Evolutionary conservation across 176 grass and related monocot species (phyloP).

Genomic region (Musa acuminata): DNA sequence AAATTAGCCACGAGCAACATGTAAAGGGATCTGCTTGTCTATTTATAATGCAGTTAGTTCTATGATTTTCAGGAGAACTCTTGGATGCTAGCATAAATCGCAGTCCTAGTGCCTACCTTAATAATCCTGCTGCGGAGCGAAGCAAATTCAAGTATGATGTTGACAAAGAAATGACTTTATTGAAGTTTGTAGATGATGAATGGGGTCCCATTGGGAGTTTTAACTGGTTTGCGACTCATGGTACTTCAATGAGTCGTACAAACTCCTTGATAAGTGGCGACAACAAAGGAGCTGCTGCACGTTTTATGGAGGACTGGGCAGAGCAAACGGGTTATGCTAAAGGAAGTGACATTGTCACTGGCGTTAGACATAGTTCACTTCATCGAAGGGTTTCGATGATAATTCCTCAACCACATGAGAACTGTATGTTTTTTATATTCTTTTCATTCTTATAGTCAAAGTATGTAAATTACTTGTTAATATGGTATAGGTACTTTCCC

Average conservation of each 20-base stretch:
- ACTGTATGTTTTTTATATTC: conserved; percentile 39
- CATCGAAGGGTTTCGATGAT: conserved; percentile 69
- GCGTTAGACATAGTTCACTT: conserved; percentile 26
- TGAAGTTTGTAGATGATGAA: conserved; percentile 88
- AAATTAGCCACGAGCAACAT: neutral
- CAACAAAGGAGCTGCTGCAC: conserved; percentile 93
- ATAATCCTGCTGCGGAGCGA: conserved; percentile 70
- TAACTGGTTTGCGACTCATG: conserved; percentile 98
- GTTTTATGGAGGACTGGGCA: conserved; percentile 96
- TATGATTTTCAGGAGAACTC: conserved; percentile 75
- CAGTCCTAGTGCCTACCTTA: conserved; percentile 88
- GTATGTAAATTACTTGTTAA: neutral
- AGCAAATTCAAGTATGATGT: conserved; percentile 65
- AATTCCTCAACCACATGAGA: conserved; percentile 81
- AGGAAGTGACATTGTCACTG: conserved; percentile 19
- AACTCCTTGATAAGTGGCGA: conserved; percentile 96
- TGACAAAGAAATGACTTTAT: conserved; percentile 85
- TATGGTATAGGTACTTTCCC: neutral
- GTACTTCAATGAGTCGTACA: conserved; percentile 95
- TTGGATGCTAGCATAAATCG: conserved; percentile 85
- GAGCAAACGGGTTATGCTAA: conserved; percentile 54
- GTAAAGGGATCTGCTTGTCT: neutral
- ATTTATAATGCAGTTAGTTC: conserved; percentile 6
- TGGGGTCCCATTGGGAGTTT: conserved; percentile 80
- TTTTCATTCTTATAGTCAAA: neutral